Base-by-base conservation (phyloP, 495 filamentous ascomycete species). In the Massariosphaeria phaeospora region DNA sequence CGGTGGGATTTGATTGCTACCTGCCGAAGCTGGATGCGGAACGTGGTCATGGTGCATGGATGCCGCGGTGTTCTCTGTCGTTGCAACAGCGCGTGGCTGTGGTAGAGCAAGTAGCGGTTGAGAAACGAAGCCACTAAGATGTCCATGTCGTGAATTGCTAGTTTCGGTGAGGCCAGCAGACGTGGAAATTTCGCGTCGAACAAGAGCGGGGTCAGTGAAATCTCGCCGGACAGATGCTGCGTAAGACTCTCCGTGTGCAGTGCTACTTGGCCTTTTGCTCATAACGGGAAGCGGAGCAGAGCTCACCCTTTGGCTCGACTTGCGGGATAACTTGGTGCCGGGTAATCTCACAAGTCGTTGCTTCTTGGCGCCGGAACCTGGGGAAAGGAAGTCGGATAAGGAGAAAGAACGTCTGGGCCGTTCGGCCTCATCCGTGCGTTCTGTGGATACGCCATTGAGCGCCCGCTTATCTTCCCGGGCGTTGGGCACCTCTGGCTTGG, bases 371-470 rank as follows among this genome's bases (percentile, higher is more conserved):
- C 57, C 55, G 13, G 67, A 59, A 3, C 57, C 56, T 11, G 51
- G 58, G 1, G 68, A 61, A 4, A 70, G 45, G 2, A 71, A 56
- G 51, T 72, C 67, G 23, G 62, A 48, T 17, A 72, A 62, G 17
- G 70, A 72, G 66, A 71, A 70, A 40, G 70, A 72, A 41, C 69
- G 67, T 35, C 63, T 48, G 4, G 66, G 59, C 9, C 46, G 46
- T 25, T 42, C 48, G 25, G 33, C 31, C 11, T 61, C 56, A 12
- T 48, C 48, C 11, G 21, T 24, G 35, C 24, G 41, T 20, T 53
- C 48, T 26, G 25, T 13, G 3, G 55, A 47, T 8, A 18, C 17
- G 6, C 55, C 6, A 27, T 18, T 13, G 12, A 29, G 38, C 20
- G 18, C 13, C 24, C 25, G 29, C 33, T 40, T 55, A 46, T 31